Evolutionary conservation across 495 filamentous ascomycete species (phyloP).

Genomic region (Penicilliopsis zonata): DNA sequence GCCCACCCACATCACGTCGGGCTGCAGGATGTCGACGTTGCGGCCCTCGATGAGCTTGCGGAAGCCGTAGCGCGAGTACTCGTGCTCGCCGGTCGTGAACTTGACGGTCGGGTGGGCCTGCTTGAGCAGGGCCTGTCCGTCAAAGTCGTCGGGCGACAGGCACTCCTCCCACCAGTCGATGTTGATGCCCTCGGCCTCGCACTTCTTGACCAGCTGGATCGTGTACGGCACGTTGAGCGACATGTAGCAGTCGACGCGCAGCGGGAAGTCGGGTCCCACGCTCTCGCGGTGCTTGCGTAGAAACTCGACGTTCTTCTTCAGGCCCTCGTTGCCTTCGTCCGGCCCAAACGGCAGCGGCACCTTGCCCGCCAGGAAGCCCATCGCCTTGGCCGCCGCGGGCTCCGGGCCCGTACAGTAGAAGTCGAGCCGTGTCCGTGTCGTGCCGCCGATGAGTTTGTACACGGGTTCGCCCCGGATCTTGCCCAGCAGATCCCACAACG

Average conservation of each 20-base stretch:
- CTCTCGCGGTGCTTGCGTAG: conserved; percentile 70
- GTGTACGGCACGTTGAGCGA: conserved; percentile 84
- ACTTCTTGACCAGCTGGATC: conserved; percentile 75
- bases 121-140: conserved; percentile 81
- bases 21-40: conserved; percentile 86
- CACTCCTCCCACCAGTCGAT: conserved; percentile 98
- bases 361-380: conserved; percentile 84
- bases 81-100: conserved; percentile 92
- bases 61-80: conserved; percentile 87
- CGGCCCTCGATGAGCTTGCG: conserved; percentile 85
- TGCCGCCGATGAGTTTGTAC: conserved; percentile 86
- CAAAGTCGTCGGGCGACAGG: conserved; percentile 77
- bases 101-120: conserved; percentile 79
- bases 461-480: conserved; percentile 87
- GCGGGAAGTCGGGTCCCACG: conserved; percentile 79
- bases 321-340: conserved; percentile 67
- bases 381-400: conserved; percentile 60
- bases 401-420: conserved; percentile 94
- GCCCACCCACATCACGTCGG: conserved; percentile 94
- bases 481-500: conserved; percentile 81
- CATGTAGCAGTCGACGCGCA: conserved; percentile 97
- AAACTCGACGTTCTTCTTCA: conserved; percentile 83
- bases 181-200: conserved; percentile 63
- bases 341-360: conserved; percentile 80
- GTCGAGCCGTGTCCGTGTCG: conserved; percentile 63